These are phyloP conservation scores for Lasiodiplodia sp. DNA, from an alignment of 2,329 filamentous ascomycete genomes.

Conservation along the genomic window DNA sequence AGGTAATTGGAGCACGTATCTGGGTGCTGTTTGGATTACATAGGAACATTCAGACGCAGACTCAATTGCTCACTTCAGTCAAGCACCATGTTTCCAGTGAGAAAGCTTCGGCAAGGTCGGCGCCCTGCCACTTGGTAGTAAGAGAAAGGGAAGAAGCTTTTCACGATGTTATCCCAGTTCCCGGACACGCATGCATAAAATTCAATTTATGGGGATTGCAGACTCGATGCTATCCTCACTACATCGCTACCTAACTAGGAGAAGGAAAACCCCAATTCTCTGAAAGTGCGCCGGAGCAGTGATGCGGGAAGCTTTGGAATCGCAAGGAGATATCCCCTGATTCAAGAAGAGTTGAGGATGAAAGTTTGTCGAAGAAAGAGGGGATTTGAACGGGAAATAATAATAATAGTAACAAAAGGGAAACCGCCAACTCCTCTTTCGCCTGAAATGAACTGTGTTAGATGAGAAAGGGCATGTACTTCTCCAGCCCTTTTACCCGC, in stretches of 20 bases:
- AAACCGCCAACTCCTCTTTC: neutral
- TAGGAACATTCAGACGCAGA: too few relatives aligned
- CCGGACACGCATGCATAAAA: neutral
- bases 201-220: neutral
- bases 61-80: too few relatives aligned
- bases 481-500: neutral
- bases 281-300: neutral
- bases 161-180: neutral
- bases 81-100: too few relatives aligned
- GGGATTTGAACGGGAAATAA: neutral
- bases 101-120: too few relatives aligned
- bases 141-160: neutral
- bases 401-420: neutral
- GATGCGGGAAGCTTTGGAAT: neutral
- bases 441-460: neutral
- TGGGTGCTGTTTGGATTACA: too few relatives aligned
- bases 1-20: too few relatives aligned
- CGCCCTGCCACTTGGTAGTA: too few relatives aligned
- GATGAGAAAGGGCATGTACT: neutral
- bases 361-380: neutral
- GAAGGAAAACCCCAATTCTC: neutral
- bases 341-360: too few relatives aligned
- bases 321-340: neutral
- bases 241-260: neutral
- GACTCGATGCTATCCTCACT: neutral